These are phyloP conservation scores for Mycena crocata DNA, from an alignment of 768 basidiomycete genomes.

Conservation along the genomic window DNA sequence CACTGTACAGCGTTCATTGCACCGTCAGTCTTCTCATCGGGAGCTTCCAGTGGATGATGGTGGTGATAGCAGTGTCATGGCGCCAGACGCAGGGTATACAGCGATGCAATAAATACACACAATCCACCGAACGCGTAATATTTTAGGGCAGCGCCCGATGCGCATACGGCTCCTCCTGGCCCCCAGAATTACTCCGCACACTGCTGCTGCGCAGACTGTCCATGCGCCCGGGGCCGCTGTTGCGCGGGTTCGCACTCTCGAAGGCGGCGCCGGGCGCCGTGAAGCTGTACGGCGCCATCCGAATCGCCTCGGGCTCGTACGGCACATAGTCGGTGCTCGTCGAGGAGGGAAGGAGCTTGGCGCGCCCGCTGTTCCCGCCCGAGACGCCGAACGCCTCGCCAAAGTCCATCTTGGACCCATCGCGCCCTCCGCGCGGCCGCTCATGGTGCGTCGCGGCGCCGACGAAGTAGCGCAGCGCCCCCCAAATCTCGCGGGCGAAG, in stretches of 20 bases:
- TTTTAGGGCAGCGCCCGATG: no score
- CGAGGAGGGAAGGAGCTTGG: conserved; percentile 3
- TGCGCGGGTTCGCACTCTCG: neutral
- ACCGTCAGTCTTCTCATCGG: no score
- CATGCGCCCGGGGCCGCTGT: neutral
- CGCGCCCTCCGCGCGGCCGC: conserved; percentile 28
- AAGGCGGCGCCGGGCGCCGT: conserved; percentile 9
- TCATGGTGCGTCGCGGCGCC: conserved; percentile 44
- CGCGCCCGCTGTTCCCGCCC: neutral
- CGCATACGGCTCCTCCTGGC: no score
- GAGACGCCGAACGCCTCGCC: conserved; percentile 54
- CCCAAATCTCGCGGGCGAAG: conserved; percentile 71
- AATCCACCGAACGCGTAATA: no score
- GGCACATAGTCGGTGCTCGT: neutral
- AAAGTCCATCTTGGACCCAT: conserved; percentile 39
- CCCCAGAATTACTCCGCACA: no score
- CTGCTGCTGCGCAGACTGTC: no score
- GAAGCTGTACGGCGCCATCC: conserved; percentile 22
- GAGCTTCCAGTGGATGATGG: no score
- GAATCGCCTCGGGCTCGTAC: conserved; percentile 10
- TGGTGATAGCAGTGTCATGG: no score
- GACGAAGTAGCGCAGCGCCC: conserved; percentile 73
- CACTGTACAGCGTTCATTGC: no score
- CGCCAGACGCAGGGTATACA: no score
- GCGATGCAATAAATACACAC: no score